Base-by-base conservation (phyloP, 2,329 filamentous ascomycete genomes). In the Aspergillus flavus region DNA sequence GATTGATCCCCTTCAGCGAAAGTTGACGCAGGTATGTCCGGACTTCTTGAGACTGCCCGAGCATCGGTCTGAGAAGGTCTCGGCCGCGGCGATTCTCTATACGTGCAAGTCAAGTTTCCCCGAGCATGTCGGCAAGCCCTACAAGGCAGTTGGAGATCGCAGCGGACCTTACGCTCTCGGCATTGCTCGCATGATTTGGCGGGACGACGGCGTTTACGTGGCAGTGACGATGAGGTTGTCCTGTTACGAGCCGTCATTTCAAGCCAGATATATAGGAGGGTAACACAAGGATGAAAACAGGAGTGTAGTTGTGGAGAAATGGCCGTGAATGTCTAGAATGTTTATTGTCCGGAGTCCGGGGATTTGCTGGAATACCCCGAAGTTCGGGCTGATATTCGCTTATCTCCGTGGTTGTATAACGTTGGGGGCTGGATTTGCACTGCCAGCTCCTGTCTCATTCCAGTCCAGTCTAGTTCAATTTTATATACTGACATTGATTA, bases 91-190 rank as follows among this genome's bases (percentile, higher is more conserved):
- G 14, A 16, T 48, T 48, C 21, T 16, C 21, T 48, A 57, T 73
- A 75, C 2, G 64, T 70, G 57, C 72, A 74, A n/a, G 61, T 57
- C 36, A 72, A 36, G 1, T 66, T 66, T 14, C 59, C 61, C 28
- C 68, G 67, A 21, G 68, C 57, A 36, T 69, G 70, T 7, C 62
- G 65, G 59, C 73, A 75, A 32, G 69, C 70, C 3, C 68, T 68
- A 58, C 73, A 75, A 26, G 72, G 73, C 19, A 69, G 58, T 41
- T 65, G 63, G 21, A 67, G 72, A 60, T 75, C 72, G 57, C 73
- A 75, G 34, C 70, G 69, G 32, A 75, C 66, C 62, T 75, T 75
- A 54, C 72, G 72, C 12, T 65, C 69, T 30, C 72, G 72, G 50
- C 73, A 75, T 60, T 70, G 71, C 55, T 71, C 68, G 61, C 72